Conservation (phyloP, 805 yeast species). For the Wickerhamiella parazyma region DNA sequence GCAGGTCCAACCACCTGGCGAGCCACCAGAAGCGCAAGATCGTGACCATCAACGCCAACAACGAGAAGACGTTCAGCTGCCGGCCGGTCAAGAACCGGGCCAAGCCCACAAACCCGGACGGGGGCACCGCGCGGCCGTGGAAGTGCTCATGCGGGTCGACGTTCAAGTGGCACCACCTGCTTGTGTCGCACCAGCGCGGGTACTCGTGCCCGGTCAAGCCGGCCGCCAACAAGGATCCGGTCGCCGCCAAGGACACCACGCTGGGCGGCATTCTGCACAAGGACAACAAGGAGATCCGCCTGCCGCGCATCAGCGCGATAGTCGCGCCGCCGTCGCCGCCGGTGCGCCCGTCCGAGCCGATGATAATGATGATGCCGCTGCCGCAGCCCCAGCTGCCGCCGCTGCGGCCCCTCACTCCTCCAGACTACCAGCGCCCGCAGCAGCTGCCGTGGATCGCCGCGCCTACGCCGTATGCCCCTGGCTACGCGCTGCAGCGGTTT, state of each 20-base stretch:
- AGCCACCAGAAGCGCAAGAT: constrained; percentile 9
- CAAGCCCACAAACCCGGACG: constrained; percentile 4
- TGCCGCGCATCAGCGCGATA: neutral
- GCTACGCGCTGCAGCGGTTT: neutral
- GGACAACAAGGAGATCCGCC: neutral
- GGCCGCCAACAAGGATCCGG: neutral
- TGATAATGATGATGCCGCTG: neutral
- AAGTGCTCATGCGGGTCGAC: constrained; percentile 9
- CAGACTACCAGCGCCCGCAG: neutral
- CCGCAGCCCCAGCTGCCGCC: neutral
- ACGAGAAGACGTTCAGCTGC: neutral
- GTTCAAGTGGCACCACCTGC: constrained; percentile 10
- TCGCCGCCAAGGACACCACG: neutral
- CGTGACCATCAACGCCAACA: neutral
- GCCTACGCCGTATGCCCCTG: neutral
- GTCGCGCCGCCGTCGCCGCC: neutral
- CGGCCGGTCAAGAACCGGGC: constrained; percentile 5
- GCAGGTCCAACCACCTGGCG: constrained; percentile 9
- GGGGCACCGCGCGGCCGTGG: constrained; percentile 8
- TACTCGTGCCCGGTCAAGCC: constrained; percentile 9
- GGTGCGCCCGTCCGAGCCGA: neutral
- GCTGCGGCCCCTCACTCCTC: neutral
- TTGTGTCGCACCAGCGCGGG: constrained; percentile 8
- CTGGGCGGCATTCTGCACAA: constrained; percentile 2
- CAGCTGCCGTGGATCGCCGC: neutral